Evolutionary conservation across 306 rosid species (phyloP), one percentile per base, ranked within the genome.

Genomic region (Corylus americana): DNA sequence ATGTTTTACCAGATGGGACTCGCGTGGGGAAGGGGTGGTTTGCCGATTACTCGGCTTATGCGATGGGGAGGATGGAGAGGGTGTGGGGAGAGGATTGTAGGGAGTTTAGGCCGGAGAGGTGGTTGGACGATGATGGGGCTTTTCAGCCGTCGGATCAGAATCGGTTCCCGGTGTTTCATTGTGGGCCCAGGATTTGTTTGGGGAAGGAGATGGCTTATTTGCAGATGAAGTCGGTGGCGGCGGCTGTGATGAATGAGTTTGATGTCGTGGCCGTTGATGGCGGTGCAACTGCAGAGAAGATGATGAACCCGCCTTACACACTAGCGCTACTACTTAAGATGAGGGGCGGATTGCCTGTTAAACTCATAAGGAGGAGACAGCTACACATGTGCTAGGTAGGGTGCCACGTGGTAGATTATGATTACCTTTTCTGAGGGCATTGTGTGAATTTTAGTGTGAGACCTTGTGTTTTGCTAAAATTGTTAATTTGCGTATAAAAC

Each of bases 151-250:
- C 8, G 0, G 63, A 66, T 55, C 85, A 51, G 25, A 77, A 71
- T 57, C 39, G 37, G 10, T 82, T 31, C 22, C 78, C 82, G 8
- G 79, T 72, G 62, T 82, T 82, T 55, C 85, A 77, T 8, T 31
- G 55, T 49, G 85, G 85, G n/a, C 81, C 85, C 8, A 82, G 81
- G 47, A 77, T 64, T 49, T 82, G 85, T 29, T 57, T 82, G 37
- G 85, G 85, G 55, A 77, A 63, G 61, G 82, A 82, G 44, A 82
- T 77, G 85, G 82, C 85, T 59, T 77, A 76, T 25, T 69, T 81
- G 54, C 85, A 81, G 73, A 76, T 81, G 85, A 81, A 81, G 58
- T 81, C 74, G 0, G 58, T 81, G 3, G 85, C 55, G 29, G 85
- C 85, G 3, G 67, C 78, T 0, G 39, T 81, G 57, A 58, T 81